Evolutionary conservation across 1,284 basidiomycete genomes (phyloP).

Genomic region (Rhodotorula sp.): DNA sequence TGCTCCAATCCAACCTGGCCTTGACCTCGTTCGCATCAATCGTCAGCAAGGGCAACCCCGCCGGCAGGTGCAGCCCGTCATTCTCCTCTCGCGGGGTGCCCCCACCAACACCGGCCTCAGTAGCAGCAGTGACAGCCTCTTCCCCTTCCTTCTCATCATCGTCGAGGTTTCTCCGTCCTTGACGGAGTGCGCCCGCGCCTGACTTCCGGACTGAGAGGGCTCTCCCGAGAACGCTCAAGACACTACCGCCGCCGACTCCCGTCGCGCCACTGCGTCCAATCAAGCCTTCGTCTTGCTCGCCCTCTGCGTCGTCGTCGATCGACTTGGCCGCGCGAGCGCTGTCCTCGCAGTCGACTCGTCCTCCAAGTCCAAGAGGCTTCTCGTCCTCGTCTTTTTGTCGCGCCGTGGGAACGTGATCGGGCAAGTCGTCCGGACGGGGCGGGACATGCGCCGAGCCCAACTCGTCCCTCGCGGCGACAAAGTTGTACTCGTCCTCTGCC

Average conservation of each 20-base stretch:
- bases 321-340: background rate
- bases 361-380: background rate
- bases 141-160: background rate
- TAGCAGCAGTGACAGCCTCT: background rate
- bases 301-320: background rate
- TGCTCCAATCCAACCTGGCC: constrained; percentile 30
- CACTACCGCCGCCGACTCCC: constrained; percentile 8
- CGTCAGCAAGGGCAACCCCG: background rate
- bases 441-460: background rate
- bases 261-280: constrained; percentile 6
- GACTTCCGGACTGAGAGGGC: constrained; percentile 23
- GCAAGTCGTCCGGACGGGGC: constrained; percentile 4
- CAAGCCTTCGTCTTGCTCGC: background rate
- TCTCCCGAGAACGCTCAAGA: constrained; percentile 25
- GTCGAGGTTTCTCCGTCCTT: background rate
- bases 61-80: background rate
- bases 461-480: constrained; percentile 14
- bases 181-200: background rate
- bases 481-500: constrained; percentile 36
- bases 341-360: background rate
- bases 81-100: background rate
- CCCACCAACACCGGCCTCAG: background rate
- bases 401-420: background rate
- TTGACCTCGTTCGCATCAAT: constrained; percentile 27
- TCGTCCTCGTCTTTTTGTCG: too few species aligned